These are phyloP conservation scores for Leccinum pachyderme DNA, from an alignment of 1,284 basidiomycete species.

Conservation along the genomic window DNA sequence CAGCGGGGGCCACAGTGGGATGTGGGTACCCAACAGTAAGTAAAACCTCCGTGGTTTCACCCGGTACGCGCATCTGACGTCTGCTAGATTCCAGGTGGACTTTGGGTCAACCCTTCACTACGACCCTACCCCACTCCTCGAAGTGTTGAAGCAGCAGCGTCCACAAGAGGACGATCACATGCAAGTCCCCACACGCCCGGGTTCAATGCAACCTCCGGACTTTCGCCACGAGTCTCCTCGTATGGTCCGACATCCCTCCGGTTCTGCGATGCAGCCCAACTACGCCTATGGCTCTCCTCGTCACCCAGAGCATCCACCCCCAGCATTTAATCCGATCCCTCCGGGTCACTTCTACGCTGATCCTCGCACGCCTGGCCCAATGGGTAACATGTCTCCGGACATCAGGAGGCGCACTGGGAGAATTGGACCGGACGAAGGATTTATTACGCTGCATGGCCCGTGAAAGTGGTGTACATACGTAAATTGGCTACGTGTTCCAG, in stretches of 20 bases:
- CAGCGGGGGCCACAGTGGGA: slow-evolving; percentile 84
- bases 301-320: slow-evolving; percentile 32
- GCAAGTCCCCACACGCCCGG: slow-evolving; percentile 21
- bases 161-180: slow-evolving; percentile 30
- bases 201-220: slow-evolving; percentile 34
- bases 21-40: slow-evolving; percentile 77
- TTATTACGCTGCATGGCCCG: slow-evolving; percentile 33
- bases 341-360: slow-evolving; percentile 37
- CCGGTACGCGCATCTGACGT: slow-evolving; percentile 4
- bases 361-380: slow-evolving; percentile 28
- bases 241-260: slow-evolving; percentile 27
- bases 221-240: slow-evolving; percentile 34
- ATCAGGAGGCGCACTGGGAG: slow-evolving; percentile 35
- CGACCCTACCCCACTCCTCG: slow-evolving; percentile 44
- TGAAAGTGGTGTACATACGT: slow-evolving; percentile 16
- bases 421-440: slow-evolving; percentile 34
- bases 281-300: slow-evolving; percentile 36
- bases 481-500: neutral
- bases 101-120: slow-evolving; percentile 52
- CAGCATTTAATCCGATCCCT: slow-evolving; percentile 31
- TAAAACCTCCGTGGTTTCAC: slow-evolving; percentile 5
- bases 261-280: slow-evolving; percentile 30
- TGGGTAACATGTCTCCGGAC: slow-evolving; percentile 39
- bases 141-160: slow-evolving; percentile 39
- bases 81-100: slow-evolving; percentile 46